Base-by-base conservation (phyloP, 257 asterid species). In the Handroanthus guayacan region DNA sequence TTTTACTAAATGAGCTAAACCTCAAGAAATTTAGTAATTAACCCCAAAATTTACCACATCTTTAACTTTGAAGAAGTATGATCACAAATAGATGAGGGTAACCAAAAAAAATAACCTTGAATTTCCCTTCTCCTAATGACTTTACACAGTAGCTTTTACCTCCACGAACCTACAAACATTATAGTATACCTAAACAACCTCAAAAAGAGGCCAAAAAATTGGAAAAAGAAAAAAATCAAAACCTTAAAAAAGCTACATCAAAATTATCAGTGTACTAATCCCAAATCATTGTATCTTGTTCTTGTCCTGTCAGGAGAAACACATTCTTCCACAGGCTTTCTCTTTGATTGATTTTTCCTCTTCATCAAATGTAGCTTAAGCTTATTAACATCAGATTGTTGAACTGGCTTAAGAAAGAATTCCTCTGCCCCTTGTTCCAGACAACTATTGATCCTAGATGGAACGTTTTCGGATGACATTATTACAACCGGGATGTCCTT, bases 401-500 rank as follows among this genome's bases (percentile, higher is more conserved):
- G 86, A 45, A 90, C 88, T 55, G 92, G 96, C 25, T 90, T 88
- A 0, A 90, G 80, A 72, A 88, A 82, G 84, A 88, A 90, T 16
- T 90, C 92, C 9, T 90, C 82, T 0, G 96, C 96, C 17, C 94
- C 94, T 48, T 88, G 77, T 56, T 87, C 91, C 62, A 90, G 81
- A 55, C 96, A 90, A 44, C 77, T 86, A 71, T 82, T 83, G 34
- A 89, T 91, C 60, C 91, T 87, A 38, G 97, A 83, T 18, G 91
- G 91, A 1, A 84, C 82, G 74, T 91, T 86, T 50, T 91, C 94
- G 3, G 94, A 89, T 11, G 94, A 91, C 92, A 91, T 87, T 38
- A 91, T 85, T 61, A 91, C 97, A 14, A 91, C 97, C 38, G 97
- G 92, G 43, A 89, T 84, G 69, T 91, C 91, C 76, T 78, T 90